Evolutionary conservation across 345 rosid species (phyloP), one percentile per base, ranked within the genome.

Genomic region (Bruguiera sexangula): DNA sequence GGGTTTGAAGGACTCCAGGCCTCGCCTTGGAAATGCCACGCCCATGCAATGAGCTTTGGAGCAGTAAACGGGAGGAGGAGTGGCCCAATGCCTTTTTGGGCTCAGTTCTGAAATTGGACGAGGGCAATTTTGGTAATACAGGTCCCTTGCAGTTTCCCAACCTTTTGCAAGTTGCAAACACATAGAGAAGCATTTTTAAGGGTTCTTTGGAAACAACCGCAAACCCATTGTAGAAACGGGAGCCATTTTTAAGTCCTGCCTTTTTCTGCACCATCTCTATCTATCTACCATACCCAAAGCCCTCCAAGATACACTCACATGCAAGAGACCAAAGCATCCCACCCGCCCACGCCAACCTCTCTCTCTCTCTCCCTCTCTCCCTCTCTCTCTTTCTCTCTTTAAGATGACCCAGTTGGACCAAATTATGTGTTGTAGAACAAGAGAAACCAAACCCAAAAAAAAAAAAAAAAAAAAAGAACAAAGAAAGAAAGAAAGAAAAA

Each of bases 331-430:
- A 10, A 56, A 24, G 29, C 29, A 15, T n/a, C 27, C 19, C 29
- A 8, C 65, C 5, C 37, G 21, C 66, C 22, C 15, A 21, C 21
- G 2, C 2, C 39, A 39, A 24, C 21, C 56, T 51, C 52, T 21
- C n/a, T 20, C 39, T 19, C 36, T 18, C 18, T n/a, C n/a, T n/a
- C n/a, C n/a, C n/a, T n/a, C n/a, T 26, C 21, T 15, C 31, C 39
- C 9, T 15, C 43, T 37, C 36, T 62, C 53, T 15, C 43, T 37
- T 30, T 62, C 53, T 68, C 64, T 51, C 50, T 68, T 69, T 62
- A 54, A 27, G 53, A 61, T 76, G 73, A 67, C 75, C 76, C 80
- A 79, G 71, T 56, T 74, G 78, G 66, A 69, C 75, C 74, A 68
- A 60, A 51, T 8, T 21, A 57, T 65, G n/a, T 11, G 57, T 50